These are phyloP conservation scores for Colletotrichum siamense DNA, from an alignment of 2,329 filamentous ascomycete species.

Conservation along the genomic window DNA sequence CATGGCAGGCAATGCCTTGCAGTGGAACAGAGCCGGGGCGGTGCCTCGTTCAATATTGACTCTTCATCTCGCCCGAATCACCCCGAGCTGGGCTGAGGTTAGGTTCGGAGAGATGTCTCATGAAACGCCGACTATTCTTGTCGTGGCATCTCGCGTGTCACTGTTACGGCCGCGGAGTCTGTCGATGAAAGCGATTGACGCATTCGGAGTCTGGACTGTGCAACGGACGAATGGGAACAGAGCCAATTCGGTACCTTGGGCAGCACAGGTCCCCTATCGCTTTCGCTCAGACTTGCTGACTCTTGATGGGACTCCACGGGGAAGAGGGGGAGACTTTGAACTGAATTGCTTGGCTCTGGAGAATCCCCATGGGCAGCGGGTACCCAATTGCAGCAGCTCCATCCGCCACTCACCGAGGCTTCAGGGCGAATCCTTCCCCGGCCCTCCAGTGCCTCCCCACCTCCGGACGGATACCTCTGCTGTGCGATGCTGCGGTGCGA, in stretches of 20 bases:
- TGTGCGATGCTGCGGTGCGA: not conserved
- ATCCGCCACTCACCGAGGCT: not conserved
- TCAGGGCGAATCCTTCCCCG: not conserved
- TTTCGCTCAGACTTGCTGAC: not conserved
- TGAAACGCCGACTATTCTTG: conserved; percentile 17
- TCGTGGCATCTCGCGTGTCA: conserved; percentile 19
- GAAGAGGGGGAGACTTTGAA: not conserved
- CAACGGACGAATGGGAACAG: not conserved
- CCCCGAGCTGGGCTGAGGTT: not conserved
- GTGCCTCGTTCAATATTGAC: not conserved
- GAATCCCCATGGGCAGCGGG: not conserved
- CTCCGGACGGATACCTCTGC: not conserved
- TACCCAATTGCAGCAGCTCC: not conserved
- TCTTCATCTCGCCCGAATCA: not conserved
- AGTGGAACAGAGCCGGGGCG: not conserved
- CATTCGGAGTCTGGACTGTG: not conserved
- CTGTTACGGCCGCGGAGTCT: not conserved
- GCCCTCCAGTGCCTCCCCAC: not conserved
- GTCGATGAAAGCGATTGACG: conserved; percentile 6
- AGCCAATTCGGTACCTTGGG: not conserved
- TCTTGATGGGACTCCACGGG: conserved; percentile 2
- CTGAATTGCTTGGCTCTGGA: conserved; percentile 7
- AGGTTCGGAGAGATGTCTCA: conserved; percentile 10
- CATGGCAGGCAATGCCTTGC: conserved; percentile 1
- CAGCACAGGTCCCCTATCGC: not conserved